Conservation (phyloP, 2,329 filamentous ascomycete species). For the Lasiodiplodia sp. region DNA sequence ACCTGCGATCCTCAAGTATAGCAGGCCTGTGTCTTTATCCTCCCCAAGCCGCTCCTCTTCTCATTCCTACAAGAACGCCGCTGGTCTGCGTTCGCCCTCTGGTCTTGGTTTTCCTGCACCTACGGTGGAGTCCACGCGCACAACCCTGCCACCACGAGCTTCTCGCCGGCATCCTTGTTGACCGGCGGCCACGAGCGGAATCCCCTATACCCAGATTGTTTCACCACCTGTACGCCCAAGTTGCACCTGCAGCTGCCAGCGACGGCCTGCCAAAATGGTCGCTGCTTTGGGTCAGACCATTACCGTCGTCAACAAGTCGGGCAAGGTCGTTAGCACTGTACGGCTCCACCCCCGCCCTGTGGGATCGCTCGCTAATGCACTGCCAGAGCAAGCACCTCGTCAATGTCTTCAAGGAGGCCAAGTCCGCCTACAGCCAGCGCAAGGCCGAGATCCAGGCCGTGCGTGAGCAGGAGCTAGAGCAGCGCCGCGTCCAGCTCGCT, state of each 20-base stretch:
- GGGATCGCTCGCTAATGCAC: constrained; percentile 32
- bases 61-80: constrained; percentile 14
- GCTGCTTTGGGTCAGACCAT: constrained; percentile 71
- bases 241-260: constrained; percentile 26
- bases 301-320: constrained; percentile 88
- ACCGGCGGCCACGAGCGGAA: constrained; percentile 19
- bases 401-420: constrained; percentile 90
- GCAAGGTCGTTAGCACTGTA: constrained; percentile 89
- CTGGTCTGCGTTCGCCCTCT: constrained; percentile 14
- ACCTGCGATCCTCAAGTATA: not conserved
- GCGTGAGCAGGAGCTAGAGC: constrained; percentile 64
- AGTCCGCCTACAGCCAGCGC: constrained; percentile 84
- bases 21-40: not conserved
- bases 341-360: constrained; percentile 46
- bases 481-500: constrained; percentile 66
- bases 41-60: not conserved
- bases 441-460: constrained; percentile 82
- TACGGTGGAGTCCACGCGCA: constrained; percentile 8
- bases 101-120: constrained; percentile 18
- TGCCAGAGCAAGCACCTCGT: constrained; percentile 85
- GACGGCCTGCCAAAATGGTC: constrained; percentile 26
- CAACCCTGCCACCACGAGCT: constrained; percentile 28
- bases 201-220: constrained; percentile 24
- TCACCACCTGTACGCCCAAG: constrained; percentile 27
- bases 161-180: constrained; percentile 25